Percentiles rank a stretch among this genome's conserved stretches.
phyloP scores from a whole-genome alignment of 805 yeast species.

The Barnettozyma pratensis region DNA sequence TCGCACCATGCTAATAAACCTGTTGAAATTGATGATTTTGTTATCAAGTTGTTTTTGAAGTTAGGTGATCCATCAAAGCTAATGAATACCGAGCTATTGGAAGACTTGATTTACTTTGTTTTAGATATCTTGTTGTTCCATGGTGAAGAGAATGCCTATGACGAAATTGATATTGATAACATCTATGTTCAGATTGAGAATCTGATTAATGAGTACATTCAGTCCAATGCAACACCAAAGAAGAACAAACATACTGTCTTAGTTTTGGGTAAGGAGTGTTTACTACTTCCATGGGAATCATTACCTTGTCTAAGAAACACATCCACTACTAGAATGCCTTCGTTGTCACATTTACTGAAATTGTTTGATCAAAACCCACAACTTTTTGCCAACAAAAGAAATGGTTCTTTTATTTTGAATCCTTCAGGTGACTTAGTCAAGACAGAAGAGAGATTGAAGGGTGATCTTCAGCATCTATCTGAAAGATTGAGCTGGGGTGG shows the following conservation, averaged over 20 bases:
- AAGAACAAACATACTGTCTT: slow-evolving; percentile 54
- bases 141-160: slow-evolving; percentile 62
- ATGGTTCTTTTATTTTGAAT: slow-evolving; percentile 65
- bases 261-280: slow-evolving; percentile 61
- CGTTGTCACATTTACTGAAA: slow-evolving; percentile 41
- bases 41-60: slow-evolving; percentile 47
- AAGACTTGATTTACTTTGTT: slow-evolving; percentile 59
- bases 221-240: slow-evolving; percentile 8
- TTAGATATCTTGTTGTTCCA: slow-evolving; percentile 55
- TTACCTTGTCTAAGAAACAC: slow-evolving; percentile 45
- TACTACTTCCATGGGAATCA: slow-evolving; percentile 89
- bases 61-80: slow-evolving; percentile 34
- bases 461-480: slow-evolving; percentile 32
- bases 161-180: slow-evolving; percentile 56
- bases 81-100: slow-evolving; percentile 38
- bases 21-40: slow-evolving; percentile 37
- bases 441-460: slow-evolving; percentile 57
- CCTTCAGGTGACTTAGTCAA: slow-evolving; percentile 73
- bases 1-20: slow-evolving; percentile 10
- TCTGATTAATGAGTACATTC: slow-evolving; percentile 33
- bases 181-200: slow-evolving; percentile 48
- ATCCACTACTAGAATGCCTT: slow-evolving; percentile 75
- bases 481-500: slow-evolving; percentile 45
- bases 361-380: slow-evolving; percentile 25
- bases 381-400: slow-evolving; percentile 20